Conservation (phyloP, 106 monocot species). For the Dendrobium huoshanense region DNA sequence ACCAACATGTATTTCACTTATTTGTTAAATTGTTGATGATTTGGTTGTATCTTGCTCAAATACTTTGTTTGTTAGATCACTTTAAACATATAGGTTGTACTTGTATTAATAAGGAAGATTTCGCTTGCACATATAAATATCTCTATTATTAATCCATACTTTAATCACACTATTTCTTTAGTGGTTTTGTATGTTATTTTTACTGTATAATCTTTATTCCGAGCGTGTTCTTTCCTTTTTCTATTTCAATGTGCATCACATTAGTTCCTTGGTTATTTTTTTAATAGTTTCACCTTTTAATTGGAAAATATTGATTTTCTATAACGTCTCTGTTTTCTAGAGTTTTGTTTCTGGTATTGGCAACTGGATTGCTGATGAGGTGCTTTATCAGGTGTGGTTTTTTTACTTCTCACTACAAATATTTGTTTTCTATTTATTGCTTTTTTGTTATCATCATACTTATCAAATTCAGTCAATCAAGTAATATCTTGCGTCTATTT, state of each 20-base stretch:
- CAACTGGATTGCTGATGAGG: constrained; percentile 98
- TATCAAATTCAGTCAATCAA: not conserved
- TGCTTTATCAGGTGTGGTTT: constrained; percentile 72
- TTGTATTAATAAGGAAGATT: not conserved
- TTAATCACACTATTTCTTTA: not conserved
- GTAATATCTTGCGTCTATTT: not conserved
- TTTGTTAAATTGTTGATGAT: not conserved
- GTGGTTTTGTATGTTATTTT: not conserved
- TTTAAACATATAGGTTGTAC: not conserved
- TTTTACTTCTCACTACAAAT: constrained; percentile 3
- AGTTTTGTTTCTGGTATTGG: constrained; percentile 92
- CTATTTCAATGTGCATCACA: not conserved
- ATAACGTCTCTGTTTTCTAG: constrained; percentile 26
- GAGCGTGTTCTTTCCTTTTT: not conserved
- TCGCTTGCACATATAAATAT: not conserved
- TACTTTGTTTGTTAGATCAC: not conserved
- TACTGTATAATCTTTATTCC: not conserved
- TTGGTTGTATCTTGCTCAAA: not conserved
- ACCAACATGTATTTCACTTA: not conserved
- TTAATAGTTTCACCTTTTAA: not conserved
- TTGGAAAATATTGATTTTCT: not conserved
- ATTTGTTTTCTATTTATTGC: not conserved
- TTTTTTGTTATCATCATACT: not conserved
- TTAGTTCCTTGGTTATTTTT: not conserved
- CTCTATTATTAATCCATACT: not conserved